phyloP scores from a whole-genome alignment of 176 grass and related monocot genomes.

The Oropetium thomaeum region DNA sequence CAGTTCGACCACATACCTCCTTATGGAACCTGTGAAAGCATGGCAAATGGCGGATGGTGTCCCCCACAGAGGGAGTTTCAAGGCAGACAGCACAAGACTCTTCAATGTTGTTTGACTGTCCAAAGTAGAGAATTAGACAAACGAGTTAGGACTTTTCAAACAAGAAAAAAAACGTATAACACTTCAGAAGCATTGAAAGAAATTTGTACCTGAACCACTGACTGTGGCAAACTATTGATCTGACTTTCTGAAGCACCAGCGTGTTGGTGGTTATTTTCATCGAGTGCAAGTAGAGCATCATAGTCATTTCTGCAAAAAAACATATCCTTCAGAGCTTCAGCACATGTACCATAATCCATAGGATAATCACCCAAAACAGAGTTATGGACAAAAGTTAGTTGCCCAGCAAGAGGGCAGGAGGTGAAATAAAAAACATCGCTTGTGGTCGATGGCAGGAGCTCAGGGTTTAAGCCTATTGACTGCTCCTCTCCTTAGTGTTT shows the following conservation, averaged over 20 bases:
- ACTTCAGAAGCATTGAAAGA: not conserved
- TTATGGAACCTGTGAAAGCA: slow-evolving; percentile 97
- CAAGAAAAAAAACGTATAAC: not conserved
- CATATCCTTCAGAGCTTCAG: no score
- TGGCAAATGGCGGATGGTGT: slow-evolving; percentile 76
- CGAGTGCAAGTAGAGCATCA: slow-evolving; percentile 70
- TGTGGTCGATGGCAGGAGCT: no score
- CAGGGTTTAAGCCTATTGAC: no score
- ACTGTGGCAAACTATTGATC: slow-evolving; percentile 83
- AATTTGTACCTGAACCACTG: slow-evolving; percentile 68
- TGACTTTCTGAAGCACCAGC: slow-evolving; percentile 79
- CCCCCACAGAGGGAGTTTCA: slow-evolving; percentile 64
- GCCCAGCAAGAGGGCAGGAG: not conserved
- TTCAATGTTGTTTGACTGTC: slow-evolving; percentile 60
- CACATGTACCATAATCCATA: not conserved
- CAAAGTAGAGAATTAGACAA: slow-evolving; percentile 12
- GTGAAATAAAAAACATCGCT: slow-evolving; percentile 11
- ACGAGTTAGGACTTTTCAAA: slow-evolving; percentile 10
- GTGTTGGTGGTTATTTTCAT: slow-evolving; percentile 90
- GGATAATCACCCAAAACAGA: slow-evolving; percentile 1
- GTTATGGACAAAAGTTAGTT: not conserved
- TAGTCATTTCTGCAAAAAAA: slow-evolving; percentile 72
- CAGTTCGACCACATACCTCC: slow-evolving; percentile 48
- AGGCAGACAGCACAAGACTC: slow-evolving; percentile 87
- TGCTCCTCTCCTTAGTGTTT: no score